phyloP scores from a whole-genome alignment of 139 green algal genomes.

The Gonium pectorale region DNA sequence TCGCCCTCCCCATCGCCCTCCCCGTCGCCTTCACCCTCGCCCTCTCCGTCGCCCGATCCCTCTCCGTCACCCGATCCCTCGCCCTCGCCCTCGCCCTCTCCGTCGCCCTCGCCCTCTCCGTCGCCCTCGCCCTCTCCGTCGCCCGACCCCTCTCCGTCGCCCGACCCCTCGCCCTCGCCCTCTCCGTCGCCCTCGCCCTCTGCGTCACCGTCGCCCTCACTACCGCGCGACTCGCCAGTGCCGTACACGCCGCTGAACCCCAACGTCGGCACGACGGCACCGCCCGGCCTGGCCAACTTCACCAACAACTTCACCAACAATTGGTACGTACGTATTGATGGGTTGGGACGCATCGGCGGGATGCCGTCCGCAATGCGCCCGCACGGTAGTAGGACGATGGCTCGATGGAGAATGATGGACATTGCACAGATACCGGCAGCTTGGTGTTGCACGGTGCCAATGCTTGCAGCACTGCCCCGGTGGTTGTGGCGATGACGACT shows the following conservation, averaged over 20 bases:
- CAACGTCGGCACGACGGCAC: neutral
- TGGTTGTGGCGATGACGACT: too few relatives aligned
- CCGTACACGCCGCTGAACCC: neutral
- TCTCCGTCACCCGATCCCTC: neutral
- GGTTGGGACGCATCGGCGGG: too few relatives aligned
- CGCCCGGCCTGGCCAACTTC: neutral
- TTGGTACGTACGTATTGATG: neutral
- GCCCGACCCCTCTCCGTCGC: neutral
- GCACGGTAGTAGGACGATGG: too few relatives aligned
- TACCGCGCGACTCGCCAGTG: too few relatives aligned
- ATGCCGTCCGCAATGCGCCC: too few relatives aligned
- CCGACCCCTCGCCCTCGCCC: neutral
- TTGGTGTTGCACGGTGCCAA: too few relatives aligned
- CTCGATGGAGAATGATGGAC: too few relatives aligned
- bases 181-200: neutral
- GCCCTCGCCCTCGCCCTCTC: neutral
- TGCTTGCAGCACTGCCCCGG: too few relatives aligned
- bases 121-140: neutral
- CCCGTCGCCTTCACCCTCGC: neutral
- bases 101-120: neutral
- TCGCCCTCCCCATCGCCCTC: neutral
- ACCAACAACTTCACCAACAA: conserved; percentile 13
- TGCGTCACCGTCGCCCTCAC: neutral
- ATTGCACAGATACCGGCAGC: too few relatives aligned
- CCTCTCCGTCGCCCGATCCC: neutral